A percentile compares a stretch with the other conserved stretches of the same genome.
These are phyloP conservation scores for Fraxinus pennsylvanica DNA, from an alignment of 257 asterid species.

Conservation along the genomic window DNA sequence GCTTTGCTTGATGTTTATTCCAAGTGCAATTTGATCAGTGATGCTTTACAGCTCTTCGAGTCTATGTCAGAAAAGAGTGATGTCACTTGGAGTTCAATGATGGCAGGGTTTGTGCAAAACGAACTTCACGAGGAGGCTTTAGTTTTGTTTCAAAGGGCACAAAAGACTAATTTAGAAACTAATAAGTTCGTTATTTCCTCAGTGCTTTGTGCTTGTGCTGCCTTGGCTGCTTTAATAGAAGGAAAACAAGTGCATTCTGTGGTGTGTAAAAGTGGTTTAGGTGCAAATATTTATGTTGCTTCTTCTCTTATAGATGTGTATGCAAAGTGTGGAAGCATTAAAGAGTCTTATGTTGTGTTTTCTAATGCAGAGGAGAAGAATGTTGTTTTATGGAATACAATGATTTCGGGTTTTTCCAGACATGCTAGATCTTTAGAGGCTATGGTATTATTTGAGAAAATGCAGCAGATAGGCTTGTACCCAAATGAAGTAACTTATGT, in stretches of 20 bases:
- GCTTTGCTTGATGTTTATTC: constrained; percentile 87
- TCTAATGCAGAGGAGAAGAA: constrained; percentile 56
- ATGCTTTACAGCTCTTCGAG: constrained; percentile 61
- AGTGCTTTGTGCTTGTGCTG: constrained; percentile 71
- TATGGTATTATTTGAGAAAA: constrained; percentile 80
- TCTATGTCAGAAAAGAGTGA: constrained; percentile 58
- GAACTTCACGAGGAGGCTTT: constrained; percentile 77
- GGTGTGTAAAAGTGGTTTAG: constrained; percentile 56
- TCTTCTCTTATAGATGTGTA: constrained; percentile 84
- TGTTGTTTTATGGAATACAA: constrained; percentile 73
- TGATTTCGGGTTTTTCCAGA: constrained; percentile 82
- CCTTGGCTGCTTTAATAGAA: constrained; percentile 77
- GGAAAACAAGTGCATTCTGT: constrained; percentile 73
- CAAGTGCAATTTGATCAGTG: constrained; percentile 54
- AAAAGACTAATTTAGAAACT: constrained; percentile 35
- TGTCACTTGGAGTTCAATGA: constrained; percentile 94
- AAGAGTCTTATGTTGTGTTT: constrained; percentile 62
- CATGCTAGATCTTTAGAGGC: constrained; percentile 73
- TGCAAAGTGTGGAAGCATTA: constrained; percentile 78
- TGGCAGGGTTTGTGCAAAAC: constrained; percentile 74
- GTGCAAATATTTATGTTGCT: constrained; percentile 46
- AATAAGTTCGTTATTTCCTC: constrained; percentile 65
- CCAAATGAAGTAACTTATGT: constrained; percentile 74
- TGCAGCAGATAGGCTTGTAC: constrained; percentile 57
- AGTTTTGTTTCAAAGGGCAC: constrained; percentile 49